Evolutionary conservation across 345 rosid species (phyloP), one percentile per base, ranked within the genome.

Genomic region (Microcos paniculata): DNA sequence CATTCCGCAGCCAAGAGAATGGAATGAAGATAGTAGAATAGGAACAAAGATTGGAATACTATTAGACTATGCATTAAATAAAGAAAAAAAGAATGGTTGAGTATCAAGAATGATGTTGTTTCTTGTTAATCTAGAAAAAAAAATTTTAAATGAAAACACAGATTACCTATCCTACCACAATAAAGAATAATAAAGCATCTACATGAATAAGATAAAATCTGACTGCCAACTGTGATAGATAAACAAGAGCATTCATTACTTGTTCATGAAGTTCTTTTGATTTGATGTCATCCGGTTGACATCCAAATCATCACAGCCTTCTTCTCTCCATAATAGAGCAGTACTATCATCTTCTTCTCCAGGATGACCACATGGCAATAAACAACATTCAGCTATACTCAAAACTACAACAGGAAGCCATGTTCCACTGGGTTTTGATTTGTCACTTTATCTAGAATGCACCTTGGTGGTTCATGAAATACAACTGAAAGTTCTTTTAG

Each of bases 281-380:
- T n/a, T n/a, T n/a, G 90, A 62, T 30, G 95, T 92, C 94, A 91
- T 71, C 33, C 7, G 63, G 38, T 82, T 88, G 69, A 90, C 74
- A 30, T 72, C 78, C 57, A 85, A 77, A 75, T 88, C 84, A 81
- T 87, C 91, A 76, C 28, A 75, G 30, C 87, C 81, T 87, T 94
- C 97, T 48, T 92, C 88, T 69, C 92, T 83, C 97, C 97, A 94
- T 53, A 90, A 85, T 71, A 92, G 14, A 38, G 98, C 98, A 74
- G 83, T 45, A 73, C 85, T 76, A 38, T 85, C 78, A 75, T 92
- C 92, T 9, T 80, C 84, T 78, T 87, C 91, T 64, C 81, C 78
- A 4, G 85, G 90, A 80, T 87, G 84, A 67, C 19, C 81, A 4
- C 79, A 65, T 30, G 98, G 89, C 43, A 78, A 82, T 77, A 94